phyloP scores from a whole-genome alignment of 1,284 basidiomycete genomes.

The Nidula niveotomentosa region DNA sequence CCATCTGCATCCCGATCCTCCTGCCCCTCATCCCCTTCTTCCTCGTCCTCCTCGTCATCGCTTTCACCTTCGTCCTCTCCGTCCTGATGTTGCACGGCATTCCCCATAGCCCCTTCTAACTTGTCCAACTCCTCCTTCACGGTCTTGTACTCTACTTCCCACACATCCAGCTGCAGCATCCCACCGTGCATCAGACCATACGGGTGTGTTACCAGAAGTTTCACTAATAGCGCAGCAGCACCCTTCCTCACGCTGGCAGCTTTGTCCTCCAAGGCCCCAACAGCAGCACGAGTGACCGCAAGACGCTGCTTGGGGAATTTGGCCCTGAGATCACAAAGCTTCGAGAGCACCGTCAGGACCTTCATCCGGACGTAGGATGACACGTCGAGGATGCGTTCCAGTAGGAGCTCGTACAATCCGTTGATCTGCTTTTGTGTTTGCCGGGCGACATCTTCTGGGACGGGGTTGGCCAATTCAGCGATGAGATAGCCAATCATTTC shows the following conservation, averaged over 20 bases:
- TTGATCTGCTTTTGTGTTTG: slow-evolving; percentile 83
- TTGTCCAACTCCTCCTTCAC: slow-evolving; percentile 59
- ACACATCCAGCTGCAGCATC: slow-evolving; percentile 71
- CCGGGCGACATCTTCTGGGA: slow-evolving; percentile 51
- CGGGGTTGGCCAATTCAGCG: slow-evolving; percentile 66
- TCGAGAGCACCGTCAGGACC: slow-evolving; percentile 77
- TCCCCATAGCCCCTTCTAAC: slow-evolving; percentile 53
- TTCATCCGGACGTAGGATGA: slow-evolving; percentile 93
- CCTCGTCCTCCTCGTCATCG: slow-evolving; percentile 29
- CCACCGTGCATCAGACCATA: slow-evolving; percentile 91
- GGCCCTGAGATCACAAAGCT: slow-evolving; percentile 70
- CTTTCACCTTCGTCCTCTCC: slow-evolving; percentile 20
- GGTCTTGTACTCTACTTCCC: slow-evolving; percentile 68
- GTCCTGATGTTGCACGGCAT: slow-evolving; percentile 50
- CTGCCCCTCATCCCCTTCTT: slow-evolving; percentile 27
- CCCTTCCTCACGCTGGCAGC: slow-evolving; percentile 85
- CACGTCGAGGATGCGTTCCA: slow-evolving; percentile 86
- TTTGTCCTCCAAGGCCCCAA: slow-evolving; percentile 89
- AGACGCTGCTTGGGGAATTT: slow-evolving; percentile 91
- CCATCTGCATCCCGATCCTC: slow-evolving; percentile 18
- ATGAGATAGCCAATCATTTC: slow-evolving; percentile 87
- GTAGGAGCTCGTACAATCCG: slow-evolving; percentile 80
- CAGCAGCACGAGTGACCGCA: slow-evolving; percentile 73
- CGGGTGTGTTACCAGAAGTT: slow-evolving; percentile 87
- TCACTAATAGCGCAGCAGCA: slow-evolving; percentile 78